A percentile compares a stretch with the other conserved stretches of the same genome.
Evolutionary conservation across 306 rosid species (phyloP).

Genomic region (Vachellia pachyceras): DNA sequence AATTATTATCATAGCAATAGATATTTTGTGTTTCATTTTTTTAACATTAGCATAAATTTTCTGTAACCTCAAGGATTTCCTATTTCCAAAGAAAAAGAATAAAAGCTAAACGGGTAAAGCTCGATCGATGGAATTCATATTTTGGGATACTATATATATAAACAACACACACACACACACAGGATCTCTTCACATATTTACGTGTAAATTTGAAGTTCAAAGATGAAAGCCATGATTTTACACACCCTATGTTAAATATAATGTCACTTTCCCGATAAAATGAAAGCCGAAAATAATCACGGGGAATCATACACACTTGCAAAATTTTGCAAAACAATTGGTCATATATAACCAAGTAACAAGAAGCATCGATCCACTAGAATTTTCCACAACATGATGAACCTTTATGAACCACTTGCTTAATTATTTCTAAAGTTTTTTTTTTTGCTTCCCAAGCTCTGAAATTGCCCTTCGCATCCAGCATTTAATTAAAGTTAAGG

Average conservation of each 20-base stretch:
- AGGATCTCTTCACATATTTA: background rate
- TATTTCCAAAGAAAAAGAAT: background rate
- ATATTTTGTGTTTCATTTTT: no score
- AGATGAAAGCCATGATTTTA: background rate
- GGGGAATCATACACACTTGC: background rate
- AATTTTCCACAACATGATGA: constrained; percentile 20
- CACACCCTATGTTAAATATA: no score
- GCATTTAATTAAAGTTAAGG: background rate
- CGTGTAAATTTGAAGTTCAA: background rate
- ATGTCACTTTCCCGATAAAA: constrained; percentile 11
- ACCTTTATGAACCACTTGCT: background rate
- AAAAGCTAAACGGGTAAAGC: background rate
- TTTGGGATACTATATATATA: background rate
- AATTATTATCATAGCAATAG: no score
- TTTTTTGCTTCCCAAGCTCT: background rate
- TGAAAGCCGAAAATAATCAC: background rate
- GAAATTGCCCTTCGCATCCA: background rate
- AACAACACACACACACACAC: no score
- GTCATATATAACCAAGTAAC: no score
- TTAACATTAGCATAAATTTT: background rate
- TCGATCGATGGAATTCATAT: background rate
- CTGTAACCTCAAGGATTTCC: background rate
- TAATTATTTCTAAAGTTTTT: background rate
- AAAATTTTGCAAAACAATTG: background rate
- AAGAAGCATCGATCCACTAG: background rate